These are phyloP conservation scores for Aplosporella prunicola DNA, from an alignment of 2,329 filamentous ascomycete species.

Conservation along the genomic window DNA sequence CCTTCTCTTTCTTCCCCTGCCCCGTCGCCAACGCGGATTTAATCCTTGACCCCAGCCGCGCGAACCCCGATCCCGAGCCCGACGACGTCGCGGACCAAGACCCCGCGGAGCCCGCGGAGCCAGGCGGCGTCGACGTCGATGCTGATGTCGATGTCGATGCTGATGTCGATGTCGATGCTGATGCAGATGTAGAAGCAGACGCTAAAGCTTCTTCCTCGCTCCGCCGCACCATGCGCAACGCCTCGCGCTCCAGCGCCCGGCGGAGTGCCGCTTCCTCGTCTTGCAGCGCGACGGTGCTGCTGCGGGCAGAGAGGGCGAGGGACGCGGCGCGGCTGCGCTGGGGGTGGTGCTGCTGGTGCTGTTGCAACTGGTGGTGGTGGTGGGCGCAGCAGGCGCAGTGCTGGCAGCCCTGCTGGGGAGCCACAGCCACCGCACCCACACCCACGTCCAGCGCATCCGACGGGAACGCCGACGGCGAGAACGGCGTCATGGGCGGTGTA, in stretches of 20 bases:
- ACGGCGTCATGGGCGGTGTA: slow-evolving; percentile 9
- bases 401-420: not conserved
- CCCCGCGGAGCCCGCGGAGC: too few relatives aligned
- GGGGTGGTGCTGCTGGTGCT: not conserved
- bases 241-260: not conserved
- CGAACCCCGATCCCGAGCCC: not conserved
- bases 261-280: too few relatives aligned
- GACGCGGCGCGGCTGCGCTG: not conserved
- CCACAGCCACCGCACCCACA: not conserved
- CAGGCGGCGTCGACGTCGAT: not conserved
- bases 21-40: slow-evolving; percentile 1
- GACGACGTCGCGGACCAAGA: not conserved
- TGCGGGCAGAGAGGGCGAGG: too few relatives aligned
- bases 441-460: not conserved
- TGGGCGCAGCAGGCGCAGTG: not conserved
- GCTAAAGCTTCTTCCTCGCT: not conserved
- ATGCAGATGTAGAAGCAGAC: not conserved
- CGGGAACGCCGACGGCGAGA: slow-evolving; percentile 8
- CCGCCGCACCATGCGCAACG: not conserved
- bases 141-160: too few relatives aligned
- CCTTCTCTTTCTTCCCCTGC: not conserved
- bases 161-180: too few relatives aligned
- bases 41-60: slow-evolving; percentile 6
- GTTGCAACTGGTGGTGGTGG: not conserved
- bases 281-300: too few relatives aligned